Percentiles rank a stretch among this genome's conserved stretches.
These are phyloP conservation scores for Gymnopus androsaceus DNA, from an alignment of 1,284 basidiomycete genomes.

Conservation along the genomic window DNA sequence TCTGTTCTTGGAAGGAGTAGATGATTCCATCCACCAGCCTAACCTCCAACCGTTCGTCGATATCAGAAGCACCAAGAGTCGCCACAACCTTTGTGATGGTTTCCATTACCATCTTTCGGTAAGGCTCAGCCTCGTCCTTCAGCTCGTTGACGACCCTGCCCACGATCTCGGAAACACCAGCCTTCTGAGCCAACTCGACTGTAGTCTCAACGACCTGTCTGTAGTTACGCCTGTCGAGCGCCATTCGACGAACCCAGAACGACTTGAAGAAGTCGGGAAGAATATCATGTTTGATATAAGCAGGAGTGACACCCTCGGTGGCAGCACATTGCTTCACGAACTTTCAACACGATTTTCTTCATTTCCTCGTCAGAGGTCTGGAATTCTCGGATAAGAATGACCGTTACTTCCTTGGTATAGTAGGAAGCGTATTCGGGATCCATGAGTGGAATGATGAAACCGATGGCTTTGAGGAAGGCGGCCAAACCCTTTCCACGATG, in stretches of 20 bases:
- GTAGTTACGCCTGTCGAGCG: constrained; percentile 94
- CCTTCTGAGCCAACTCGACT: constrained; percentile 95
- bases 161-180: constrained; percentile 95
- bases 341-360: constrained; percentile 99
- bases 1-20: constrained; percentile 99
- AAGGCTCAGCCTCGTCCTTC: constrained; percentile 96
- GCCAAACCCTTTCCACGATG: constrained; percentile 98
- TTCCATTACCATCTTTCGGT: constrained; percentile 99
- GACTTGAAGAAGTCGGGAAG: constrained; percentile 99
- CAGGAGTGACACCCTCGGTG: constrained; percentile 93
- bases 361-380: constrained; percentile 99
- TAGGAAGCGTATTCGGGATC: constrained; percentile 98
- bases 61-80: constrained; percentile 91
- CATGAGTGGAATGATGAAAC: constrained; percentile 99
- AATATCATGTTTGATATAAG: constrained; percentile 96
- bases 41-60: constrained; percentile 94
- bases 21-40: constrained; percentile 97
- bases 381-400: constrained; percentile 98
- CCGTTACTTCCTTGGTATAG: constrained; percentile 96
- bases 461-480: constrained; percentile 98
- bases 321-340: constrained; percentile 98
- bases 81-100: constrained; percentile 97
- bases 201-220: constrained; percentile 98
- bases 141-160: constrained; percentile 94
- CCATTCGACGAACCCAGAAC: constrained; percentile 98